Base-by-base conservation (phyloP, 2,329 filamentous ascomycete species). In the Diaporthe sp. region DNA sequence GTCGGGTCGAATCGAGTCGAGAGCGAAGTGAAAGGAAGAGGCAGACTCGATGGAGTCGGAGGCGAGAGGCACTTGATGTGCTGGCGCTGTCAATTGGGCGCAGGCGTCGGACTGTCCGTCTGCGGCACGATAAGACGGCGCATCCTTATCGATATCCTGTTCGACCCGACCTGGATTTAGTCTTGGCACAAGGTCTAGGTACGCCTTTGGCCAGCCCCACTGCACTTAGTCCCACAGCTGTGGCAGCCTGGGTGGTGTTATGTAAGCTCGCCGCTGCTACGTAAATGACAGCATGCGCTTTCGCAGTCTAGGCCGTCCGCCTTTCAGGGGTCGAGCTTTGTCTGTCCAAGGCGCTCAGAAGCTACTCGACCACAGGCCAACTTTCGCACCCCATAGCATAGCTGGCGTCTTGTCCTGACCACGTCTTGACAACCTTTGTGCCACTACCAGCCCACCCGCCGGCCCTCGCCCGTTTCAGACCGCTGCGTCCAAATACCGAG, bases 271-370 rank as follows among this genome's bases (percentile, higher is more conserved):
- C 71, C 31, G 44, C 71, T 37, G 42, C 49, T 44, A 37, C 58
- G n/a, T 34, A 68, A 73, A 73, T 73, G 71, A 73, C 71, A 73
- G 71, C 71, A 73, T 73, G 34, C 28, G 57, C 57, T 51, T 39
- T 73, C 25, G 53, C 71, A n/a, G 68, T 34, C 28, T 44, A n/a
- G 34, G 68, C 53, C 17, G 68, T 42, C 65, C 9, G 31, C 34
- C 65, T 34, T 62, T 68, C 62, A 68, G 62, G 62, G 62, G 62
- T 68, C 62, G 62, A 68, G 62, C 62, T 68, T 68, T 68, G 62
- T 68, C 62, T 68, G 31, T 37, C n/a, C 62, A 37, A 53, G 44
- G 46, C 44, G 46, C 31, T 68, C 31, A 34, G 31, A 28, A 68
- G 65, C 65, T 70, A 39, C 65, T 70, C n/a, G 49, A 55, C 46